Percentiles rank a stretch among this genome's conserved stretches.
Evolutionary conservation across 1,284 basidiomycete genomes (phyloP).

Genomic region (Laetiporus sulphureus): DNA sequence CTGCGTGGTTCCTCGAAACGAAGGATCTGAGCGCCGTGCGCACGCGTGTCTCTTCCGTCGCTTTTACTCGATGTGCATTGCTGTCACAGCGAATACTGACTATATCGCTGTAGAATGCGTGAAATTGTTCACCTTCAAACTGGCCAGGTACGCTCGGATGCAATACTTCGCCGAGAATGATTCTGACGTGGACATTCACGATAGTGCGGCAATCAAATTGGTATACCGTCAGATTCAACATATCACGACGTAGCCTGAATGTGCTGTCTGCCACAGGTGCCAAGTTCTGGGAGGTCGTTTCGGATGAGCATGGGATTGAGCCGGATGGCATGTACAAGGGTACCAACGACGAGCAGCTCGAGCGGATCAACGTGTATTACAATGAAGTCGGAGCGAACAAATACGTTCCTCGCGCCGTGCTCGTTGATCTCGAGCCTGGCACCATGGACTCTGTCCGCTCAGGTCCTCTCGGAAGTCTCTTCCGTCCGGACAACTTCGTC

Average conservation of each 20-base stretch:
- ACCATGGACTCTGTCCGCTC: constrained; percentile 94
- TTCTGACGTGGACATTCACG: constrained; percentile 12
- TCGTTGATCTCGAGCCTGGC: constrained; percentile 94
- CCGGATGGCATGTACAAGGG: constrained; percentile 91
- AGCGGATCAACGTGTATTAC: constrained; percentile 96
- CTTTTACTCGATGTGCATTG: constrained; percentile 5
- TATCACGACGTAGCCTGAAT: constrained; percentile 4
- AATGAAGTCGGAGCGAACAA: constrained; percentile 88
- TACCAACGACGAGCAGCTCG: constrained; percentile 91
- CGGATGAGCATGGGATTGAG: constrained; percentile 96
- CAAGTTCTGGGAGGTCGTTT: constrained; percentile 99
- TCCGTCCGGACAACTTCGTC: constrained; percentile 95
- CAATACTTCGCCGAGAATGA: constrained; percentile 12
- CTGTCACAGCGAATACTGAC: constrained; percentile 22
- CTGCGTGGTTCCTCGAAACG: not conserved
- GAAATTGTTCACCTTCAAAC: constrained; percentile 98
- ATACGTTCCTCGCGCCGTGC: constrained; percentile 94
- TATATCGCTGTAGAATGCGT: constrained; percentile 65
- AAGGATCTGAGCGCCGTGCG: not conserved
- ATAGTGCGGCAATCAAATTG: constrained; percentile 97
- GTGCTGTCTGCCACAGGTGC: constrained; percentile 50
- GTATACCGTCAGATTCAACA: constrained; percentile 34
- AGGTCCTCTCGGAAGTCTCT: constrained; percentile 79
- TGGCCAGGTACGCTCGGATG: constrained; percentile 66
- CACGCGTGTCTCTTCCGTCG: constrained; percentile 5